Base-by-base conservation (phyloP, 441 rosid genomes). In the Gossypium trilobum region DNA sequence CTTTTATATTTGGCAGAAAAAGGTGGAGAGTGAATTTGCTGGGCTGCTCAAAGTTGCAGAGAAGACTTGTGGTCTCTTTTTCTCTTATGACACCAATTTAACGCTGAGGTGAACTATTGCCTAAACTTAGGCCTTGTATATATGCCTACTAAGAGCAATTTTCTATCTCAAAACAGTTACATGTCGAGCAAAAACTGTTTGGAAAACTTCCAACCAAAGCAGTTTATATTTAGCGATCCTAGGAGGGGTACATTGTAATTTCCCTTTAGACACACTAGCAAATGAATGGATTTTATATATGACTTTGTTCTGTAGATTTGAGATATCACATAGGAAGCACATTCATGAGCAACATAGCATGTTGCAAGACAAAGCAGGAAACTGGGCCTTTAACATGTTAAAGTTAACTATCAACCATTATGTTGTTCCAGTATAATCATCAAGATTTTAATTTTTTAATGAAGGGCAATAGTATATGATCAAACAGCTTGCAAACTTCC, bases 21-120 rank as follows among this genome's bases (percentile, higher is more conserved):
- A 80, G 79, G 54, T 76, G 78, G 92, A 88, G 86, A 72, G 78
- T 2, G 89, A 88, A 72, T 89, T 88, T 77, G 81, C 86, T 27
- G 71, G 62, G 20, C 83, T 89, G 77, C 88, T 89, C 27, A 82
- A 50, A 33, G 58, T 83, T 60, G 89, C 76, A 51, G 76, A 73
- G 71, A 73, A 4, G 76, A 73, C 76, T 19, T 63, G 79, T 55
- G 99, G 98, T 79, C 89, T 95, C 61, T 90, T 76, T 78, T 92
- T 92, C 83, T 92, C 99, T n/a, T 95, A 95, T 73, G 90, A 92
- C 65, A 75, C 88, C 77, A 95, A 95, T 82, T 81, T 95, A 79
- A 95, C 98, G 0, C 81, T 95, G 72, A 92, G 99, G 99, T 92
- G 74, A 81, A 62, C 5, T 31, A 13, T 55, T 44, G 8, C 39